Conservation (phyloP, 805 yeast species). For the Metschnikowia proteae region DNA sequence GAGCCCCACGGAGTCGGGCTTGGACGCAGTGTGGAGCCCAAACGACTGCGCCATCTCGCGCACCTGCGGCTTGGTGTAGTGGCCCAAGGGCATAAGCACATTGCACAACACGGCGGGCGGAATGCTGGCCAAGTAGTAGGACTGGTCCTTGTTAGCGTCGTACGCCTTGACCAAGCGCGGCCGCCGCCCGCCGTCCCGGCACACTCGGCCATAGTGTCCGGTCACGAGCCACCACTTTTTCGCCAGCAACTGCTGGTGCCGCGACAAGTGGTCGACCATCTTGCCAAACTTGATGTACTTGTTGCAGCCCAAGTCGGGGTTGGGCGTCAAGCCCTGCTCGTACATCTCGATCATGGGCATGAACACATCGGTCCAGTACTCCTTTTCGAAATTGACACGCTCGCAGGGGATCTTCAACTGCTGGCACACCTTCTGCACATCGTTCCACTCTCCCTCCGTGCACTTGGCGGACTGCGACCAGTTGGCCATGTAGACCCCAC, state of each 20-base stretch:
- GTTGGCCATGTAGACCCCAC: constrained; percentile 90
- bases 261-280: constrained; percentile 53
- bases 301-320: constrained; percentile 92
- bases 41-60: constrained; percentile 58
- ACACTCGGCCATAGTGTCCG: constrained; percentile 71
- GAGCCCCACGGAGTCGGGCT: constrained; percentile 91
- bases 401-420: constrained; percentile 65
- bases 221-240: constrained; percentile 81
- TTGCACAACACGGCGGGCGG: constrained; percentile 40
- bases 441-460: constrained; percentile 85
- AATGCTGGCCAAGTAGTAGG: constrained; percentile 80
- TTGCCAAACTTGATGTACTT: constrained; percentile 82
- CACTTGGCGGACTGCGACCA: constrained; percentile 74
- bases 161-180: constrained; percentile 48
- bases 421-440: constrained; percentile 62
- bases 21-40: constrained; percentile 59
- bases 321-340: constrained; percentile 76
- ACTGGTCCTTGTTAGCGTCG: constrained; percentile 74
- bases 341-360: constrained; percentile 84
- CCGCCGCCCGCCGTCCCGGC: constrained; percentile 27
- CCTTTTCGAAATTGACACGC: constrained; percentile 79
- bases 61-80: constrained; percentile 68
- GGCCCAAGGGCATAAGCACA: constrained; percentile 78
- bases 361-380: constrained; percentile 91
- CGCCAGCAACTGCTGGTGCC: background rate